These are phyloP conservation scores for Cymbopogon citratus DNA, from an alignment of 176 grass and related monocot species.

Conservation along the genomic window DNA sequence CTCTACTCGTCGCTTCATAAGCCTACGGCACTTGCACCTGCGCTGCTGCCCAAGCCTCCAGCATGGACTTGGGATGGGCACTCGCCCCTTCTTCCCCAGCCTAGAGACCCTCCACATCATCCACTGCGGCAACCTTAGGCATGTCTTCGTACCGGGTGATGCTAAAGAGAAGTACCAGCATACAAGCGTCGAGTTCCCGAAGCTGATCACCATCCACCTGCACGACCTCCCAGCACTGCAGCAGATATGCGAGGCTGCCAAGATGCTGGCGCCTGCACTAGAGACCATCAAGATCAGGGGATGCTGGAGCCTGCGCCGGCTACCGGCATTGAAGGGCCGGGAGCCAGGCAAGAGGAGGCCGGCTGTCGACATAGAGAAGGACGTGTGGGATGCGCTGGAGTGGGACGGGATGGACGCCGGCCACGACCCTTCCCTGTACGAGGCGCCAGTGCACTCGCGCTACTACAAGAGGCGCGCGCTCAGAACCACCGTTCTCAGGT, in stretches of 20 bases:
- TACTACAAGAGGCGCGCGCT: slow-evolving; percentile 7
- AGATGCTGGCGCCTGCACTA: background rate
- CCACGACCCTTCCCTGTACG: background rate
- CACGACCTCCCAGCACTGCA: background rate
- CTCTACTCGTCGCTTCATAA: background rate
- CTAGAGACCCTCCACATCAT: slow-evolving; percentile 25
- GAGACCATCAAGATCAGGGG: background rate
- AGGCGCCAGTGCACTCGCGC: background rate
- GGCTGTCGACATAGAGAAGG: background rate
- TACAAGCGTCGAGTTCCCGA: background rate
- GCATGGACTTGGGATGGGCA: background rate
- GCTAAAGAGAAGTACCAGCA: rapidly evolving
- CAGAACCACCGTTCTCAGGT: slow-evolving; percentile 15
- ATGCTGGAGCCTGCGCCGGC: background rate
- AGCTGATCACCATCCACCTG: slow-evolving; percentile 16
- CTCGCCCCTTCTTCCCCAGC: background rate
- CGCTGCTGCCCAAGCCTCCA: background rate
- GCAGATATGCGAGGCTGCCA: background rate
- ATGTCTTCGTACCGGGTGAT: background rate
- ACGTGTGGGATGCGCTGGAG: slow-evolving; percentile 8
- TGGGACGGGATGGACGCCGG: background rate
- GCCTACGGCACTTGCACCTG: background rate
- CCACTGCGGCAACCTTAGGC: background rate
- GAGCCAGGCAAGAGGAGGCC: background rate
- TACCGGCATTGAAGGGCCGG: background rate